Base-by-base conservation (phyloP, 2,329 filamentous ascomycete genomes). In the Bipolaris oryzae region DNA sequence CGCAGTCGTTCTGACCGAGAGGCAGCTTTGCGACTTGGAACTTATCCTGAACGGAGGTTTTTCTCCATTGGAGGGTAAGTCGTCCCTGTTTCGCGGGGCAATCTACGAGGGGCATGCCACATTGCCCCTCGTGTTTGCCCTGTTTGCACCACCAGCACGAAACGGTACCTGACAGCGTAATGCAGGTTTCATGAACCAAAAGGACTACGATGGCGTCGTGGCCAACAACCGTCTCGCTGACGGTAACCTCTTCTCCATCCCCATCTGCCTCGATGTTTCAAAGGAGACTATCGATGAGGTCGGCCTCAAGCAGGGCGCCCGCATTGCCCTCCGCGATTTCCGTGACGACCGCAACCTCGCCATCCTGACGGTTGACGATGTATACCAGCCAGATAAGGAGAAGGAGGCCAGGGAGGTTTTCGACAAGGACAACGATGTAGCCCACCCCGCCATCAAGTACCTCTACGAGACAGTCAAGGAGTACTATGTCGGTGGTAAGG, bases 21-120 rank as follows among this genome's bases (percentile, higher is more conserved):
- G 95, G 73, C 95, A 99, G 81, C 88, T 99, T 47, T 99, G 95
- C 81, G 95, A 99, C 84, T 85, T 99, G 67, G 95, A 99, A 81
- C 81, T 99, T 79, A 92, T 99, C 74, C 88, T 99, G 78, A 98
- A 92, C 79, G 95, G 95, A 76, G 95, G 95, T 66, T 99, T 99
- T 83, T 97, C 93, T 64, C 95, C 95, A 57, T 87, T 99, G 38
- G 94, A 99, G 87, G 95, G 93, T 96, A 87, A 84, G 64, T 71
- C 58, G 60, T 68, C 60, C 62, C 66, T 42, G 21, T 45, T 38
- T 42, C 16, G 25, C 25, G 25, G 42, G 25, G 57, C 53, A 48
- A 39, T 56, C 45, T 43, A 47, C 43, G 56, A 55, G 55, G 55
- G 55, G 55, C 55, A 47, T 16, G 7, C 21, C n/a, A 15, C 13